phyloP scores from a whole-genome alignment of 352 stramenopile genomes.

The Albugo candida region DNA sequence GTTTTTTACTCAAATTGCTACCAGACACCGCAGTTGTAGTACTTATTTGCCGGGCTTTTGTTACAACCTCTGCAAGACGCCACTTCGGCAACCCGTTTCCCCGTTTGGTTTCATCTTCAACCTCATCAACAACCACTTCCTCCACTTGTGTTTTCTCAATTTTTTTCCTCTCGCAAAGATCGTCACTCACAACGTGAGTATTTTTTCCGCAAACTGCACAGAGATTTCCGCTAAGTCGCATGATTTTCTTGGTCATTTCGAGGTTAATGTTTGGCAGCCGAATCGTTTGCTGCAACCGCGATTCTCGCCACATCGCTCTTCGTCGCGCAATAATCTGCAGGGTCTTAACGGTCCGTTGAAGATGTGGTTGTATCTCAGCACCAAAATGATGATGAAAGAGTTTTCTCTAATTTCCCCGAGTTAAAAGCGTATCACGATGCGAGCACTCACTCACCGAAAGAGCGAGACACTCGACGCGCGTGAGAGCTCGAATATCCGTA shows the following conservation, averaged over 20 bases:
- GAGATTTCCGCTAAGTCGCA: constrained; percentile 58
- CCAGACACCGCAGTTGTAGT: too few species aligned
- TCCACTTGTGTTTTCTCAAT: too few species aligned
- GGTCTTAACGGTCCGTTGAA: constrained; percentile 16
- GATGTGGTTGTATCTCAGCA: constrained; percentile 41
- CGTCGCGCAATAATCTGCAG: constrained; percentile 30
- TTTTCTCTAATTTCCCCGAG: constrained; percentile 24
- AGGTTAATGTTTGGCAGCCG: constrained; percentile 24
- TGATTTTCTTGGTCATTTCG: constrained; percentile 43
- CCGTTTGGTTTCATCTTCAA: too few species aligned
- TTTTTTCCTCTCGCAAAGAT: constrained; percentile 45
- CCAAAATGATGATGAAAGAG: constrained; percentile 52
- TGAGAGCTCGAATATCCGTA: constrained; percentile 46
- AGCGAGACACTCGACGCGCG: constrained; percentile 1
- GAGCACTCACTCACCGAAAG: not conserved
- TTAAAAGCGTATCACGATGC: not conserved
- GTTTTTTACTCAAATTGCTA: too few species aligned
- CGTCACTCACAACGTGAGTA: constrained; percentile 52
- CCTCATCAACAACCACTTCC: too few species aligned
- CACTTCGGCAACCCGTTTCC: too few species aligned
- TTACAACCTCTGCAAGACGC: too few species aligned
- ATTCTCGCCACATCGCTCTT: constrained; percentile 54
- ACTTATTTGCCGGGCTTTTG: too few species aligned
- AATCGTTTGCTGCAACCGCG: constrained; percentile 44
- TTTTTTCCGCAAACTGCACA: constrained; percentile 53